Base-by-base conservation (phyloP, 2,329 filamentous ascomycete genomes). In the Arthrobotrys entomopaga region DNA sequence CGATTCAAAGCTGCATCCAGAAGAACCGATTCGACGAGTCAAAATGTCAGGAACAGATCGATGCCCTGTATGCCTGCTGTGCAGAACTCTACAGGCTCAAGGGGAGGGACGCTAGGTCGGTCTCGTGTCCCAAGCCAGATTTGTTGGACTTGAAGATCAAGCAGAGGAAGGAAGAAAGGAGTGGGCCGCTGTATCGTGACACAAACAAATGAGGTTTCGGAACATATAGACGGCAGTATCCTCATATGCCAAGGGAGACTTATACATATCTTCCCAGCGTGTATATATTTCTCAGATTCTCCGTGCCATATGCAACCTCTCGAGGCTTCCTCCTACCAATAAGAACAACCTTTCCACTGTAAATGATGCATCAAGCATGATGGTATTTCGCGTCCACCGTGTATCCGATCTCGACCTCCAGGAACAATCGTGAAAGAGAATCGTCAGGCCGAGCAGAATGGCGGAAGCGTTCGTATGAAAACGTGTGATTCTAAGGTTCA, bases 51-150 rank as follows among this genome's bases (percentile, higher is more conserved):
- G 81, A 83, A 16, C 84, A 92, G 79, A 87, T 99, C 66, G 89
- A 94, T 80, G 91, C 92, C 1, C 84, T 99, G 22, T 99, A 98
- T 82, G 90, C 95, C 78, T 99, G 95, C 82, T 99, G 95, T 82
- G 89, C 93, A 79, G 86, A 87, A 11, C 97, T 98, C 81, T 98
- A 99, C 82, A 84, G 89, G 78, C 86, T 87, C 67, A 87, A 91
- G 72, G 93, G 95, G 15, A 89, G 96, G 65, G 83, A 88, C 22
- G 93, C 91, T 34, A 88, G 86, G 48, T 91, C 90, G 1, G 87
- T 89, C 19, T 95, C 91, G 83, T 99, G 95, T 80, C 95, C 95
- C 0, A 94, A 94, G 80, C 87, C 91, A 6, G 87, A 85, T 77
- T 84, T 97, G 66, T 83, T 99, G 67, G 87, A 87, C 81, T 83